These are phyloP conservation scores for Serendipita sp. DNA, from an alignment of 768 basidiomycete genomes.

Conservation along the genomic window DNA sequence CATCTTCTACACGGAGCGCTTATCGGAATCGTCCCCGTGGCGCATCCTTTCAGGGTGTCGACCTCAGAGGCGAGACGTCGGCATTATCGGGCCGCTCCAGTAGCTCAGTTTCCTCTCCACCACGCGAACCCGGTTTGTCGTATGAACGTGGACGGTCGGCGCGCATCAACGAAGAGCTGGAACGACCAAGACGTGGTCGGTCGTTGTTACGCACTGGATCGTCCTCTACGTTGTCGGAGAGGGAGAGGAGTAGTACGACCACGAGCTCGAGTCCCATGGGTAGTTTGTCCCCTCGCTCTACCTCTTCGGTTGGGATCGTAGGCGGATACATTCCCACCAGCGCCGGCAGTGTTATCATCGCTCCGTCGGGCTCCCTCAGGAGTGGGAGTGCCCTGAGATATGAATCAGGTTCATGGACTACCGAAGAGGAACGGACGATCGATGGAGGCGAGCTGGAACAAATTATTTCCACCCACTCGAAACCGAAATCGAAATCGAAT, in stretches of 20 bases:
- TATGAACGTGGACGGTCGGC: neutral
- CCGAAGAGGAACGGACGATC: neutral
- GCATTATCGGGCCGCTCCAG: constrained; percentile 1
- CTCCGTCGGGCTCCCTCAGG: neutral
- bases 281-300: neutral
- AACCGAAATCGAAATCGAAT: no score
- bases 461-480: neutral
- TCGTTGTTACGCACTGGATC: neutral
- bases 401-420: neutral
- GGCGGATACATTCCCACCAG: neutral
- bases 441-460: neutral
- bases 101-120: neutral
- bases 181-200: constrained; percentile 1
- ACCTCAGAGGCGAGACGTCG: neutral
- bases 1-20: neutral
- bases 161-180: neutral
- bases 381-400: neutral
- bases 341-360: neutral
- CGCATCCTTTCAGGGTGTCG: neutral
- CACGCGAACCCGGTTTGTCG: neutral
- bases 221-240: neutral
- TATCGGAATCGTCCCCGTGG: constrained; percentile 2
- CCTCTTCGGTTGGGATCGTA: neutral
- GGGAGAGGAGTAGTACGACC: constrained; percentile 1
- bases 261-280: neutral